Base-by-base conservation (phyloP, 1,284 basidiomycete genomes). In the Boletus semigastroideus region DNA sequence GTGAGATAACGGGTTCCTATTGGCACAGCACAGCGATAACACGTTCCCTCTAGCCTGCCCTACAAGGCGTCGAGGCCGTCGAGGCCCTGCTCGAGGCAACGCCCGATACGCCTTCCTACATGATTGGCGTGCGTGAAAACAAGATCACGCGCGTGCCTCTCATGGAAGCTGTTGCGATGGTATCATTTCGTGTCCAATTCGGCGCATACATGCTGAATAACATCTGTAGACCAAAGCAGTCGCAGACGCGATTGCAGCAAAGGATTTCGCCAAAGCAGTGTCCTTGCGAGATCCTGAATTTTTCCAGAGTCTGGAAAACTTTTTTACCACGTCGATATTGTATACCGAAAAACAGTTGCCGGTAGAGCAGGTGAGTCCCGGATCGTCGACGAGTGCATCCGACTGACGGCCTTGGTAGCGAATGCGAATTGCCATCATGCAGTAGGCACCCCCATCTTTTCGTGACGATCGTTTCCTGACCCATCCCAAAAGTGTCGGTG, bases 51-150 rank as follows among this genome's bases (percentile, higher is more conserved):
- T 63, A 94, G 91, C 92, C 96, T 1, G 97, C 95, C 1, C 74
- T 98, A 20, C 95, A 99, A 78, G 95, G 94, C 52, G 83, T 95
- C 42, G 92, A 98, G 66, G 96, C 96, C 1, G 90, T 99, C 42
- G 81, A 95, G 49, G 90, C 92, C 1, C n/a, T 99, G 22, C 77
- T 98, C n/a, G 87, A 92, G 64, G 84, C 94, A 1, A 92, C 85
- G 1, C 93, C 94, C 5, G 83, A 90, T 22, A 94, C 91, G 0
- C 95, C 95, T 1, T 96, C 93, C 0, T 98, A 97, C 72, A 96
- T 99, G 87, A 98, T 99, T 66, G 95, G 96, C 19, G 82, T 97
- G 42, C 83, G 85, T 62, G 95, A 98, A 74, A 98, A 97, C 77
- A 96, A 96, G 75, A 94, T 99, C 58, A 93, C 81, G 16, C 84